A percentile compares a stretch with the other conserved stretches of the same genome.
Conservation (phyloP, 164 flowering plant genomes). For the Berberis vulgaris region DNA sequence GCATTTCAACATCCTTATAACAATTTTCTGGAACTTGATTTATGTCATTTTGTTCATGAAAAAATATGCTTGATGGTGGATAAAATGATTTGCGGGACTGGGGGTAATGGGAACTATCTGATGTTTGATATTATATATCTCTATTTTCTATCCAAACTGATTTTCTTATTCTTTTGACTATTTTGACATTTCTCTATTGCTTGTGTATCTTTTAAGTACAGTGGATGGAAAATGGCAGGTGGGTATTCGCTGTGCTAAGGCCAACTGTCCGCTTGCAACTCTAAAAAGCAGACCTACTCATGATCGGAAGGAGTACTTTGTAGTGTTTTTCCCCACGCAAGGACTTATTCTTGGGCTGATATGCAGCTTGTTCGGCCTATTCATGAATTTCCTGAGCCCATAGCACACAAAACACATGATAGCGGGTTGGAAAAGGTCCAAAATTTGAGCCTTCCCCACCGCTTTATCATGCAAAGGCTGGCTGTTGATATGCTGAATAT, state of each 20-base stretch:
- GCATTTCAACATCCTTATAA: no score
- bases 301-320: slow-evolving; percentile 65
- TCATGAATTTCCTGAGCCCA: slow-evolving; percentile 69
- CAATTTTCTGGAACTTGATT: slow-evolving; percentile 14
- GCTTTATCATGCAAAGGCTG: slow-evolving; percentile 77
- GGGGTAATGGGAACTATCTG: slow-evolving; percentile 78
- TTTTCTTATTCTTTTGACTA: neutral
- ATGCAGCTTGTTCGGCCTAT: slow-evolving; percentile 63
- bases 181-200: slow-evolving; percentile 7
- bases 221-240: slow-evolving; percentile 98
- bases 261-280: slow-evolving; percentile 80
- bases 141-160: neutral
- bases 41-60: no score
- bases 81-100: slow-evolving; percentile 60
- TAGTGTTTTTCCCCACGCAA: slow-evolving; percentile 78
- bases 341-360: slow-evolving; percentile 89
- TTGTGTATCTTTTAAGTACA: slow-evolving; percentile 25
- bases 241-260: slow-evolving; percentile 79
- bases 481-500: slow-evolving; percentile 68
- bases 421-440: slow-evolving; percentile 67
- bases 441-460: slow-evolving; percentile 68
- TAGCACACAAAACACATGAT: slow-evolving; percentile 55
- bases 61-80: slow-evolving; percentile 33
- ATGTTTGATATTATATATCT: neutral
- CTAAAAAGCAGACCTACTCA: slow-evolving; percentile 82